Conservation (phyloP, 2,329 filamentous ascomycete genomes). For the Xylariaceae sp. region DNA sequence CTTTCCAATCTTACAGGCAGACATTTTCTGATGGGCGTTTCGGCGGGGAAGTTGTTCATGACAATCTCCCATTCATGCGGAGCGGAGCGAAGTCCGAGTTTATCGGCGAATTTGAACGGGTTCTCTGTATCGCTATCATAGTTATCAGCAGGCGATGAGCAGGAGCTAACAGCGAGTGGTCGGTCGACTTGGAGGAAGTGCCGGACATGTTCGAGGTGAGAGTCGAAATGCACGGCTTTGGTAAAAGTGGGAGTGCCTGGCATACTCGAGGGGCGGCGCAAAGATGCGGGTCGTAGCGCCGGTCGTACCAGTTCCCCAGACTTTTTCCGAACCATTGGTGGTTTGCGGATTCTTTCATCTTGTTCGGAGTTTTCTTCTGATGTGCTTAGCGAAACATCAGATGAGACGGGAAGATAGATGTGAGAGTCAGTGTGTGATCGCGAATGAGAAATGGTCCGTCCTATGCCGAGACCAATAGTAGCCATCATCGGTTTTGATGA, state of each 20-base stretch:
- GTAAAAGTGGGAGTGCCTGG: conserved; percentile 92
- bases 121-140: conserved; percentile 88
- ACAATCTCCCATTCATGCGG: conserved; percentile 83
- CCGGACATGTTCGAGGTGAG: conserved; percentile 89
- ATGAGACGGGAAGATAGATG: conserved; percentile 41
- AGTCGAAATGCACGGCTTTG: conserved; percentile 98
- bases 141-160: conserved; percentile 82
- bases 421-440: conserved; percentile 53
- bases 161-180: conserved; percentile 91
- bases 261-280: conserved; percentile 87
- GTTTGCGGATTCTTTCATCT: conserved; percentile 59
- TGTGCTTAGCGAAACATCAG: conserved; percentile 44
- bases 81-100: conserved; percentile 37
- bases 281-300: conserved; percentile 74
- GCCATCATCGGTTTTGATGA: conserved; percentile 45
- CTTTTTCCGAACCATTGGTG: conserved; percentile 96
- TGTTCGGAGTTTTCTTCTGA: conserved; percentile 60
- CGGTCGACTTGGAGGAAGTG: conserved; percentile 93
- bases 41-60: conserved; percentile 73
- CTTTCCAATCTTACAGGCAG: conserved; percentile 75
- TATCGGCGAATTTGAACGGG: conserved; percentile 63
- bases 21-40: conserved; percentile 56
- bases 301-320: conserved; percentile 94
- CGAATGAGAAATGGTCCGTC: conserved; percentile 45
- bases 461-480: conserved; percentile 39